A percentile compares a stretch with the other conserved stretches of the same genome.
Conservation (phyloP, 768 basidiomycete genomes). For the Lyophyllum atratum region DNA sequence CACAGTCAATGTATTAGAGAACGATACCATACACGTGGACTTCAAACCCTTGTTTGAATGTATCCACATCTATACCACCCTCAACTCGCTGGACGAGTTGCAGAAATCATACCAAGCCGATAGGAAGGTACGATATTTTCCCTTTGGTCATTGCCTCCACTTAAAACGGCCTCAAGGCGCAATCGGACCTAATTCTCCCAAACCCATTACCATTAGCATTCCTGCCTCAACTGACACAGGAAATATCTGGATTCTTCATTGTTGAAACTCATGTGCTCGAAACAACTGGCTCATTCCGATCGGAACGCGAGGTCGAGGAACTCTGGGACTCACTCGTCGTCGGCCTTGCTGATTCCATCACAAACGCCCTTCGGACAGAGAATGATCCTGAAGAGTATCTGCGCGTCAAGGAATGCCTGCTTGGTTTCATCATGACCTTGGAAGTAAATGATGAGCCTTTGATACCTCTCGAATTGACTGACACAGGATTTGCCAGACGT, state of each 20-base stretch:
- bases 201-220: constrained; percentile 64
- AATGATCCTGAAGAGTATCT: constrained; percentile 82
- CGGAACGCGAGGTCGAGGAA: constrained; percentile 87
- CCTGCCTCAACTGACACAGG: constrained; percentile 80
- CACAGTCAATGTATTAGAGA: constrained; percentile 88
- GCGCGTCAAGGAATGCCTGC: constrained; percentile 78
- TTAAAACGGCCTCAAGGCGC: constrained; percentile 58
- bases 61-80: constrained; percentile 92
- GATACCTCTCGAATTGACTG: not conserved
- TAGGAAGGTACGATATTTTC: constrained; percentile 62
- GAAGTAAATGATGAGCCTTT: constrained; percentile 56
- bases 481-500: constrained; percentile 52
- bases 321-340: constrained; percentile 88
- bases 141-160: not conserved
- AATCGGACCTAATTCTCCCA: constrained; percentile 94
- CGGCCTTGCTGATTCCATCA: constrained; percentile 73
- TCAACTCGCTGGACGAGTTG: constrained; percentile 89
- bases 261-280: constrained; percentile 91
- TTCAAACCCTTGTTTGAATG: constrained; percentile 96
- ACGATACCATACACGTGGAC: constrained; percentile 85
- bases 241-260: constrained; percentile 97
- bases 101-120: constrained; percentile 96
- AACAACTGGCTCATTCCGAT: constrained; percentile 89
- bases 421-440: constrained; percentile 87
- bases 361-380: constrained; percentile 70